Base-by-base conservation (phyloP, 2,329 filamentous ascomycete species). In the Aspergillus awamori region DNA sequence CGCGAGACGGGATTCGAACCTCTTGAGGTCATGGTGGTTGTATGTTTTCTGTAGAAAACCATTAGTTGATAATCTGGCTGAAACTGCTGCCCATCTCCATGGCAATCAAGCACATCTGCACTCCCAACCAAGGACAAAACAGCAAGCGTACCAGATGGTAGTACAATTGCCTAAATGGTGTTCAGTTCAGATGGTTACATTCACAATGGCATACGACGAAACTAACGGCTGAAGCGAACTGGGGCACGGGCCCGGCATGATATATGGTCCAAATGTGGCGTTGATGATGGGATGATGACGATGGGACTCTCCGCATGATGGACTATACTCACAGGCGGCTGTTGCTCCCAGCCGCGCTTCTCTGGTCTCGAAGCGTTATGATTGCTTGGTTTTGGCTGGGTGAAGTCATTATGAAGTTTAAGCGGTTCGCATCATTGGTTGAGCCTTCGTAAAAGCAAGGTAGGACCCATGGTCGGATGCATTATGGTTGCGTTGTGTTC, bases 271-370 rank as follows among this genome's bases (percentile, higher is more conserved):
- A 49, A 26, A 8, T 59, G 71, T 73, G 71, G 72, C 65, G 67
- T 59, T 26, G 47, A 72, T 74, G 73, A 73, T 66, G 63, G 49
- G 60, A 62, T 59, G 45, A 74, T 75, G 72, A 75, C 72, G 73
- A 70, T 53, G 53, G 66, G 59, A 70, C 64, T 67, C 5, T 6
- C 17, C 3, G 28, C 45, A 41, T 49, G 24, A 30, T 17, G 45
- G 24, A 6, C 33, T 13, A 13, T 36, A 36, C 33, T 36, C 33
- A 15, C 33, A 36, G 33, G 47, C 47, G 47, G 47, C 26, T 33
- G n/a, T 33, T 51, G 28, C 47, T 51, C 47, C 47, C 33, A 36
- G 11, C 33, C 33, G 11, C 33, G 5, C 4, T 1, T 13, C 5
- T 11, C 11, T 15, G 33, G 33, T 36, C 10, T 36, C 11, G 33